A percentile compares a stretch with the other conserved stretches of the same genome.
These are phyloP conservation scores for Magnolia kwangsiensis DNA, from an alignment of 164 flowering plant species.

Conservation along the genomic window DNA sequence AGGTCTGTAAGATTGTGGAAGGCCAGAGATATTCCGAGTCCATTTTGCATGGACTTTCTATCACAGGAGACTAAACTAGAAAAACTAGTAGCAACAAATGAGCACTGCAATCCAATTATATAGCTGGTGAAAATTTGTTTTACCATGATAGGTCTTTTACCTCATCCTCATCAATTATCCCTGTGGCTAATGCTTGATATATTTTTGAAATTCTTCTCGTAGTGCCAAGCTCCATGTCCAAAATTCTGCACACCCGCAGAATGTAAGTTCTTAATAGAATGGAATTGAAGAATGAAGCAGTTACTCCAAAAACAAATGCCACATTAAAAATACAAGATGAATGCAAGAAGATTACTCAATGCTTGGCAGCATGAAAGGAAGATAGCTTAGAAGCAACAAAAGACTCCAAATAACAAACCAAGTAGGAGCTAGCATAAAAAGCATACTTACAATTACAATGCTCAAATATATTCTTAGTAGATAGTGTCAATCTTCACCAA, in stretches of 20 bases:
- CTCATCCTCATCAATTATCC: too few species aligned
- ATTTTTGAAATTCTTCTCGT: slow-evolving; percentile 59
- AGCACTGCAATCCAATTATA: too few species aligned
- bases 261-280: slow-evolving; percentile 8
- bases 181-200: too few species aligned
- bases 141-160: too few species aligned
- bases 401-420: background rate
- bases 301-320: background rate
- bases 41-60: too few species aligned
- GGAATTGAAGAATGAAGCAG: background rate
- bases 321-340: background rate
- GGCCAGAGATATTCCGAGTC: too few species aligned
- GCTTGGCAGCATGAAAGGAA: background rate
- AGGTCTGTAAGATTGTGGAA: too few species aligned
- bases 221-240: slow-evolving; percentile 17
- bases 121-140: too few species aligned
- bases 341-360: background rate
- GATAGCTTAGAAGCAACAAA: background rate
- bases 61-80: too few species aligned
- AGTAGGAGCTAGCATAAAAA: background rate
- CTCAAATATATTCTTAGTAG: too few species aligned
- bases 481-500: too few species aligned
- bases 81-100: too few species aligned
- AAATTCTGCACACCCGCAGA: slow-evolving; percentile 27
- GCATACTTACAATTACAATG: background rate